phyloP scores from a whole-genome alignment of 768 basidiomycete genomes.

The Suillus subalutaceus region DNA sequence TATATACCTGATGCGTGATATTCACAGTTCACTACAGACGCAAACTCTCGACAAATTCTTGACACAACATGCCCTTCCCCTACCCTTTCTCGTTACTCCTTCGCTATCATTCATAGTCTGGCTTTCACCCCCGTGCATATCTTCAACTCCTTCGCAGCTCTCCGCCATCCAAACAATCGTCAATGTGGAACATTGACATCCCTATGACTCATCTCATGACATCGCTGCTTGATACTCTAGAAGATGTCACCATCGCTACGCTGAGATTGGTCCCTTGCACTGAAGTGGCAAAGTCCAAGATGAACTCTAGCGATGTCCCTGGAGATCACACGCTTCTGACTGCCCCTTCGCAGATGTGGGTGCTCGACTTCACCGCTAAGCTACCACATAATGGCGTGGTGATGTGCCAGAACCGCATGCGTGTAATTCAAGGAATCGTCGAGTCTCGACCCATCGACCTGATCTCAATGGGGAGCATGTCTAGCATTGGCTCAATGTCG shows the following conservation, averaged over 20 bases:
- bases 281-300: constrained; percentile 17
- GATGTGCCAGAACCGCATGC: constrained; percentile 73
- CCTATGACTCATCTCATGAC: constrained; percentile 50
- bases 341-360: constrained; percentile 49
- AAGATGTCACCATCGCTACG: constrained; percentile 60
- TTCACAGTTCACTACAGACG: constrained; percentile 39
- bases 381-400: constrained; percentile 59
- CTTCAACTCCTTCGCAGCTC: constrained; percentile 56
- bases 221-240: constrained; percentile 40
- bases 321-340: constrained; percentile 30
- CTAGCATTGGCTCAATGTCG: constrained; percentile 28
- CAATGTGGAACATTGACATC: constrained; percentile 50
- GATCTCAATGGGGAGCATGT: constrained; percentile 23
- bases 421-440: constrained; percentile 70
- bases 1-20: constrained; percentile 1
- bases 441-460: constrained; percentile 27
- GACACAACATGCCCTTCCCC: constrained; percentile 53
- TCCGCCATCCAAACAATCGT: constrained; percentile 20
- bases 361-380: constrained; percentile 70
- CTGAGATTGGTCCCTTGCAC: constrained; percentile 43
- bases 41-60: constrained; percentile 72
- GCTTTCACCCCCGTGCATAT: constrained; percentile 70
- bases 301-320: constrained; percentile 18
- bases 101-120: constrained; percentile 74
- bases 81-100: constrained; percentile 72